These are phyloP conservation scores for Claviceps sp. DNA, from an alignment of 2,329 filamentous ascomycete species.

Conservation along the genomic window DNA sequence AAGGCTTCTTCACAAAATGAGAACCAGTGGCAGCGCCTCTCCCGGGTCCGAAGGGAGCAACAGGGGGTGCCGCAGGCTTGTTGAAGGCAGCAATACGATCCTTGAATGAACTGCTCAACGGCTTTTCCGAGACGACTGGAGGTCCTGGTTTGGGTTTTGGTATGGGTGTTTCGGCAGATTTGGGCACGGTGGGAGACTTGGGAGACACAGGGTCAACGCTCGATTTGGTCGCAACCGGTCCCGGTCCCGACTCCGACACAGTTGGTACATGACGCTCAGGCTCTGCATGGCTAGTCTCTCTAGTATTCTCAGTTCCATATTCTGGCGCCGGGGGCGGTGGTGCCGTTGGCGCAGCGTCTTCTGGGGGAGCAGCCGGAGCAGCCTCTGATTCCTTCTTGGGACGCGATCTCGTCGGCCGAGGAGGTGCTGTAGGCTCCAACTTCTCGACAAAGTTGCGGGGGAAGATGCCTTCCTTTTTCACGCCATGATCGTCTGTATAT, in stretches of 20 bases:
- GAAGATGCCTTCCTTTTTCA: constrained; percentile 74
- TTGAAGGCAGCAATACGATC: constrained; percentile 98
- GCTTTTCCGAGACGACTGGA: constrained; percentile 62
- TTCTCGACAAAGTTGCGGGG: constrained; percentile 95
- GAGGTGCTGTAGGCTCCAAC: constrained; percentile 82
- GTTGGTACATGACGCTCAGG: constrained; percentile 22
- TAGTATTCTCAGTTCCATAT: constrained; percentile 22
- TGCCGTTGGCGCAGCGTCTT: constrained; percentile 20
- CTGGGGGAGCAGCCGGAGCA: constrained; percentile 22
- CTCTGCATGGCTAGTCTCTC: constrained; percentile 18
- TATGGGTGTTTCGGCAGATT: constrained; percentile 22
- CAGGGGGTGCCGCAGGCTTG: constrained; percentile 68
- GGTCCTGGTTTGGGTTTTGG: constrained; percentile 33
- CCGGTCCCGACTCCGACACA: constrained; percentile 13
- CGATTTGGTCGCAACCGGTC: constrained; percentile 17
- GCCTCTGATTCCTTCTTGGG: constrained; percentile 43
- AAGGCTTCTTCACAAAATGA: constrained; percentile 89
- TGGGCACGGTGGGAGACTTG: constrained; percentile 16
- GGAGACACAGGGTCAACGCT: constrained; percentile 12
- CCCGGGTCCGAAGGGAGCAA: constrained; percentile 79
- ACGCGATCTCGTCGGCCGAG: constrained; percentile 64
- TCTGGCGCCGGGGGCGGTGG: constrained; percentile 16
- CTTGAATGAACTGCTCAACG: constrained; percentile 64
- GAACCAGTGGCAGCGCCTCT: constrained; percentile 37
- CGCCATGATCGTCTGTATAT: constrained; percentile 64